Evolutionary conservation across 805 yeast species (phyloP), one percentile per base, ranked within the genome.

Genomic region (Scheffersomyces coipomensis): DNA sequence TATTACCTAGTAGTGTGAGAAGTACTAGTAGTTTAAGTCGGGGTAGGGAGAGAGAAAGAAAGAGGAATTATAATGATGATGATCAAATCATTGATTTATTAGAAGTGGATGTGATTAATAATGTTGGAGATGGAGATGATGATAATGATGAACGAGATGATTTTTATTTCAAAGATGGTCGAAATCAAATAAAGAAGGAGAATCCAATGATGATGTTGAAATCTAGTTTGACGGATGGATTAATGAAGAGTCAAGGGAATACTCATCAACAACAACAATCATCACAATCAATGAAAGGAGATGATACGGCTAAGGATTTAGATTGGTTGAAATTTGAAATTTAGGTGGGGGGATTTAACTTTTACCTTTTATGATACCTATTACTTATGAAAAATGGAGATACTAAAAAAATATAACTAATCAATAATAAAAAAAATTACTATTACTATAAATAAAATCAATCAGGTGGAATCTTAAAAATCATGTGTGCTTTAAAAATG

Each of bases 241-340:
- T 27, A 12, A n/a, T 13, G 11, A n/a, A 27, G 7, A 7, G 12
- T 8, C 30, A 13, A 15, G 11, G 3, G 5, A 7, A 5, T 13
- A 17, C 5, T 5, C 18, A 5, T 13, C 18, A 27, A 27, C 18
- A n/a, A 13, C 30, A 27, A 27, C 11, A n/a, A 13, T 18, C 7
- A 10, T 5, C 16, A 33, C 27, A 16, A 33, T 8, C 6, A n/a
- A 15, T 4, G 10, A 26, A n/a, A n/a, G 13, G 16, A 2, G n/a
- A n/a, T 29, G 26, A 36, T 38, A n/a, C n/a, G 48, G 26, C 42
- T 46, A 52, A 41, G 26, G 60, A 55, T 40, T 47, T 55, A 23
- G 59, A 54, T 41, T 55, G 60, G 60, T 46, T 55, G 29, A 55
- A 55, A 40, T 55, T 55, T 44, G 60, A 55, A 23, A 50, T 53